Evolutionary conservation across 371 early-diverging fungal species (phyloP), one percentile per base, ranked within the genome.

Genomic region (Amoeboaphelidium protococcarum): DNA sequence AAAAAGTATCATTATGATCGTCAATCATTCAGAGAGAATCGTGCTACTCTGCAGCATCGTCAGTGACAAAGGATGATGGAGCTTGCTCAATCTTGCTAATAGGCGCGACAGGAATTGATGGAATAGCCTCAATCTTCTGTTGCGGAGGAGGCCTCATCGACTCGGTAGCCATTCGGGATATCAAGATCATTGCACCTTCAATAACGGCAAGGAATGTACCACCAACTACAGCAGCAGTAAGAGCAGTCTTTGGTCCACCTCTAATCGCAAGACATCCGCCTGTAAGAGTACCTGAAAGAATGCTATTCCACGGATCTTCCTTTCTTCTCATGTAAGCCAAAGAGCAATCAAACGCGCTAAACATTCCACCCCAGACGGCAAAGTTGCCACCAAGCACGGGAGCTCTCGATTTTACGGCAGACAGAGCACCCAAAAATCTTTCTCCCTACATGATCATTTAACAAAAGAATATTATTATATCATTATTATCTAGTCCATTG

Each of bases 291-390:
- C 94, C 94, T 12, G 82, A 70, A 26, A 78, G 60, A 48, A 90
- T 88, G 21, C 82, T 67, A 61, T 88, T 90, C 90, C 85, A 92
- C 45, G 82, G 75, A 67, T 95, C 94, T 57, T 95, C 92, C 73
- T 89, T 91, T 55, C 80, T 80, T 59, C 94, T 69, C 44, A 87
- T 62, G 50, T 77, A 76, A 56, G 79, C 83, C 45, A 95, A 62
- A 45, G 73, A 76, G 64, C 96, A 95, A 60, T 95, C 96, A 52
- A 84, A 85, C 13, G 94, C 78, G 47, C 81, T 80, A 61, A 91
- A 95, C 49, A 92, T 69, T 49, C 88, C 89, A 58, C 89, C 88
- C 96, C 96, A 95, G 16, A 87, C 90, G 4, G 91, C 94, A 67
- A 95, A 95, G 69, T 90, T 89, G 40, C 67, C 58, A 2, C 54